Evolutionary conservation across 2,329 filamentous ascomycete species (phyloP).

Genomic region (Talaromyces rugulosus): DNA sequence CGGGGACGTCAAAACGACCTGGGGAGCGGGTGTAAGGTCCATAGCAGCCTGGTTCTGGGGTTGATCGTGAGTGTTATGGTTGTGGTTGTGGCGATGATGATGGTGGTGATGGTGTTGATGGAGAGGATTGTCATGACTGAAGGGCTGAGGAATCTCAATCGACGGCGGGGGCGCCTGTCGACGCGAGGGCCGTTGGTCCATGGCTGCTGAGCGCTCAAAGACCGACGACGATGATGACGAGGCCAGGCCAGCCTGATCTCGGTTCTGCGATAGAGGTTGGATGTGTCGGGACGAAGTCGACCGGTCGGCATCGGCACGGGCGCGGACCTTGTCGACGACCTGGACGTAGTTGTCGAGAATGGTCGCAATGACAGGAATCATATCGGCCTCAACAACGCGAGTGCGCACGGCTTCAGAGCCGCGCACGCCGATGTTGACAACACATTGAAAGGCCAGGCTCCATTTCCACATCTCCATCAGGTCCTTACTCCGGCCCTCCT

Average conservation of each 20-base stretch:
- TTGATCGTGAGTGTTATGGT: constrained; percentile 6
- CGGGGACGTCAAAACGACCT: constrained; percentile 65
- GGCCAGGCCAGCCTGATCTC: constrained; percentile 17
- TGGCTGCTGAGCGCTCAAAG: constrained; percentile 50
- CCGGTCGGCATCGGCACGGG: constrained; percentile 76
- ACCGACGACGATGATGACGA: constrained; percentile 19
- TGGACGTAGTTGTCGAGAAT: constrained; percentile 98
- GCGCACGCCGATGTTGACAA: constrained; percentile 96
- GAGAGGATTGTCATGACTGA: constrained; percentile 44
- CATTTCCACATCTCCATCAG: constrained; percentile 99
- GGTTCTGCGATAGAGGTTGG: constrained; percentile 24
- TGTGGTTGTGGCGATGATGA: constrained; percentile 6
- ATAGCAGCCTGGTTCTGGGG: not conserved
- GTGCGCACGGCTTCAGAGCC: constrained; percentile 93
- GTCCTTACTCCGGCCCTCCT: constrained; percentile 93
- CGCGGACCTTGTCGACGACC: constrained; percentile 85
- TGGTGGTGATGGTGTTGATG: constrained; percentile 39
- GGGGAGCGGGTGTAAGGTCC: constrained; percentile 55
- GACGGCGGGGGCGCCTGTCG: constrained; percentile 79
- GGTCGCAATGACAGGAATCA: constrained; percentile 97
- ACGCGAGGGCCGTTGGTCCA: constrained; percentile 58
- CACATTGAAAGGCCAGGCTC: constrained; percentile 98
- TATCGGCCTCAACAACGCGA: constrained; percentile 94
- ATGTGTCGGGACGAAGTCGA: constrained; percentile 44
- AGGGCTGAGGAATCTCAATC: constrained; percentile 68